Conservation (phyloP, 768 basidiomycete species). For the Galerina sulciceps region DNA sequence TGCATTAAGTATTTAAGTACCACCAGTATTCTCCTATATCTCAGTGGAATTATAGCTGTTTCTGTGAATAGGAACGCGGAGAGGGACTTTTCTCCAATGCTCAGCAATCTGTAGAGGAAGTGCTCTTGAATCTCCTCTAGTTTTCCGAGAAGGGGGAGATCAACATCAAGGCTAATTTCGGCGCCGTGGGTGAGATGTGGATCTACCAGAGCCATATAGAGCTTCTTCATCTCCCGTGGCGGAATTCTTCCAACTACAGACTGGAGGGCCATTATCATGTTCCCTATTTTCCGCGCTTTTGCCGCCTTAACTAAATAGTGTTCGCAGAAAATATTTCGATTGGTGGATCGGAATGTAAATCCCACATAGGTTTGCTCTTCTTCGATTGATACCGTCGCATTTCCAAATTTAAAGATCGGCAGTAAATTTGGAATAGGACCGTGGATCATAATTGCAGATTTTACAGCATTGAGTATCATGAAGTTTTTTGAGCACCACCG, state of each 20-base stretch:
- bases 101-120: too few relatives aligned
- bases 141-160: too few relatives aligned
- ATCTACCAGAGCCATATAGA: conserved; percentile 26
- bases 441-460: conserved; percentile 23
- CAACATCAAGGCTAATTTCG: too few relatives aligned
- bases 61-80: too few relatives aligned
- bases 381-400: background rate
- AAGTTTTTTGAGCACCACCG: conserved; percentile 27
- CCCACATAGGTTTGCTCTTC: background rate
- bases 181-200: too few relatives aligned
- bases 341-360: background rate
- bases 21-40: too few relatives aligned
- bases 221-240: conserved; percentile 14
- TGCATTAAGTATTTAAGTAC: too few relatives aligned
- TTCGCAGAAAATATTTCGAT: background rate
- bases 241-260: conserved; percentile 17
- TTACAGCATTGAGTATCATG: conserved; percentile 27
- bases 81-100: too few relatives aligned
- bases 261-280: conserved; percentile 19
- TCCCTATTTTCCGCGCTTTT: conserved; percentile 18
- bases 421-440: background rate
- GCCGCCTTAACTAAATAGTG: conserved; percentile 20
- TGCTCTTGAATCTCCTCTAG: too few relatives aligned
- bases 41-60: too few relatives aligned
- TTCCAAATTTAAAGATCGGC: background rate